Evolutionary conservation across 805 yeast species (phyloP).

Genomic region (Hanseniaspora guilliermondii): DNA sequence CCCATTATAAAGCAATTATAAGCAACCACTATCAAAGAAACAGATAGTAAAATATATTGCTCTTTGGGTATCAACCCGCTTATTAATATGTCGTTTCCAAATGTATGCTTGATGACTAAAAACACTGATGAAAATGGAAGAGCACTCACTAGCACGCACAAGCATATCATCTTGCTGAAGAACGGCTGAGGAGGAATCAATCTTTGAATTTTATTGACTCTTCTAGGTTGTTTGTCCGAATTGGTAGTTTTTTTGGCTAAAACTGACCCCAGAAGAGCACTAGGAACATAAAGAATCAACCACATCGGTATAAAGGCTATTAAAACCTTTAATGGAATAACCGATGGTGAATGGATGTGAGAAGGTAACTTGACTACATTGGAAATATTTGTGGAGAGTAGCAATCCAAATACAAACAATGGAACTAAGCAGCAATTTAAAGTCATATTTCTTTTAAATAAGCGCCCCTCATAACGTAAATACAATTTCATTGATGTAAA

Average conservation of each 20-base stretch:
- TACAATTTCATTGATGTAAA: slow-evolving; percentile 76
- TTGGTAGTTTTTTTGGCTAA: slow-evolving; percentile 53
- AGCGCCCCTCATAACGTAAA: slow-evolving; percentile 81
- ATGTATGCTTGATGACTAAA: slow-evolving; percentile 91
- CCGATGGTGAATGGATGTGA: slow-evolving; percentile 74
- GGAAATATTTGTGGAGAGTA: slow-evolving; percentile 68
- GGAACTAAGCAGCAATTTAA: slow-evolving; percentile 81
- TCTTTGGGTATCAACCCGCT: slow-evolving; percentile 84
- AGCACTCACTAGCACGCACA: slow-evolving; percentile 34
- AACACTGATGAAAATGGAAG: slow-evolving; percentile 87
- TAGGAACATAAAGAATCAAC: slow-evolving; percentile 75
- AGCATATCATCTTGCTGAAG: slow-evolving; percentile 57
- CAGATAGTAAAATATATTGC: slow-evolving; percentile 94
- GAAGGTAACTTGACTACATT: slow-evolving; percentile 32
- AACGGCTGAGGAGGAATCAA: slow-evolving; percentile 88
- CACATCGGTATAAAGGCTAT: slow-evolving; percentile 68
- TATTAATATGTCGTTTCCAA: slow-evolving; percentile 78
- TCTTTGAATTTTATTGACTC: slow-evolving; percentile 90
- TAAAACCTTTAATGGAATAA: slow-evolving; percentile 86
- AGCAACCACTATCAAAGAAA: slow-evolving; percentile 69
- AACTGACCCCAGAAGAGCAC: slow-evolving; percentile 72
- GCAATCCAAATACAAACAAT: slow-evolving; percentile 50
- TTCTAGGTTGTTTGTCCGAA: slow-evolving; percentile 55
- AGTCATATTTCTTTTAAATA: slow-evolving; percentile 76
- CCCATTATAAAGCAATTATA: slow-evolving; percentile 71